Percentiles rank a stretch among this genome's conserved stretches.
Evolutionary conservation across 306 rosid genomes (phyloP).

Genomic region (Malus domestica): ASM211411v1 NC_041801.1:6429501-6430000

Average conservation of each 20-base stretch:
- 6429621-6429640: conserved; percentile 61
- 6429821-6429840: not conserved
- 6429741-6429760: conserved; percentile 65
- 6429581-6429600: not conserved
- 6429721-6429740: conserved; percentile 66
- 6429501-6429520: conserved; percentile 62
- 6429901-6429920: conserved; percentile 92
- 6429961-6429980: conserved; percentile 88
- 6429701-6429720: conserved; percentile 70
- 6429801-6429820: not conserved
- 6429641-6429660: conserved; percentile 70
- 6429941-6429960: conserved; percentile 98
- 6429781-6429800: no score
- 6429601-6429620: conserved; percentile 56
- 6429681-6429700: conserved; percentile 94
- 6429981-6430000: conserved; percentile 84
- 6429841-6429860: conserved; percentile 88
- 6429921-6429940: conserved; percentile 90
- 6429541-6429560: not conserved
- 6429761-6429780: conserved; percentile 43
- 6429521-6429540: not conserved
- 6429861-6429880: conserved; percentile 85
- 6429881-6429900: conserved; percentile 69
- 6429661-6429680: conserved; percentile 76
- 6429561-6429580: not conserved